Base-by-base conservation (phyloP, 169 alveolate genomes). In the Condylostoma magnum region DNA sequence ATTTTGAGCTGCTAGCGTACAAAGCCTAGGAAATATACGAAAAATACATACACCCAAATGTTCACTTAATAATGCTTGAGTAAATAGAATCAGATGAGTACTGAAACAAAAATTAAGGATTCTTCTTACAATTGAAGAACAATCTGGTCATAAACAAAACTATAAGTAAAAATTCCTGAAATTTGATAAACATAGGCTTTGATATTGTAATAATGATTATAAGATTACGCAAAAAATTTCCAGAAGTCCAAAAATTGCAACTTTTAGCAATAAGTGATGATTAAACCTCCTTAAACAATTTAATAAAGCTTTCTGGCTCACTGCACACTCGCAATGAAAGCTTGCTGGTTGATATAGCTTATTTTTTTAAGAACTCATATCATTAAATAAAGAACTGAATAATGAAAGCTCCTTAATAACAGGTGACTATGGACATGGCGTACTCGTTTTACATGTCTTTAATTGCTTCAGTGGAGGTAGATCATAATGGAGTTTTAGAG, bases 381-480 rank as follows among this genome's bases (percentile, higher is more conserved):
- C 25, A 57, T 36, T 18, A 57, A 57, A 36, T 57, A 18, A 46
- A 63, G 43, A 18, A 4, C 2, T 12, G 25, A n/a, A 43, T 18
- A 5, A 18, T 12, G 15, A 18, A 46, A 25, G 52, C n/a, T 22
- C 20, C n/a, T 36, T 20, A 37, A 5, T 18, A 63, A 8, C 46
- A 41, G 27, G 46, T 44, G 20, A 18, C 55, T 44, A 18, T 20
- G 33, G 31, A 63, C 10, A n/a, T 25, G 27, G 73, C 73, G 20
- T 63, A 63, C 33, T 38, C 38, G 41, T 63, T 63, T 63, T 63
- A 63, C 33, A 36, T 63, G 5, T 63, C 73, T 1, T 63, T 63
- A 38, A 41, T 63, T 12, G n/a, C 58, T 22, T 43, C 73, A 8
- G 73, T 63, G n/a, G 73, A 63, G 46, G 46, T 63, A 18, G 73